Percentiles rank a stretch among this genome's conserved stretches.
Conservation (phyloP, 805 yeast genomes). For the Lipomyces yamanashiensis region DNA sequence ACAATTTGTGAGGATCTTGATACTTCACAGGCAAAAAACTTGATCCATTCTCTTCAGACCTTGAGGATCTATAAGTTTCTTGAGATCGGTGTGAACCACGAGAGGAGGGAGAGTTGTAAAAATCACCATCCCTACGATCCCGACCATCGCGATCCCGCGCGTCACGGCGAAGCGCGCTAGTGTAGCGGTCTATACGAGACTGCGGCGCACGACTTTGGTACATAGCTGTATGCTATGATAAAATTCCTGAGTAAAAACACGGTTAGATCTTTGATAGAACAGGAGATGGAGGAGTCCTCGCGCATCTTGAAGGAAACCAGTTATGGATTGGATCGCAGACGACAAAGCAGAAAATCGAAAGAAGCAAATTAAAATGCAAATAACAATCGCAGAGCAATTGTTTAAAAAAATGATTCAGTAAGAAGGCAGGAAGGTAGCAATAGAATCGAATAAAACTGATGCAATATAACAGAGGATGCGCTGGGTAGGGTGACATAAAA, state of each 20-base stretch:
- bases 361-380: too few relatives aligned
- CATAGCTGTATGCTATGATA: neutral
- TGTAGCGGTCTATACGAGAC: conserved; percentile 17
- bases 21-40: conserved; percentile 6
- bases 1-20: conserved; percentile 27
- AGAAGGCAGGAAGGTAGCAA: neutral
- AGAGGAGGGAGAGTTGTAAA: conserved; percentile 10
- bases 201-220: conserved; percentile 1
- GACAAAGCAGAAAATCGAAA: neutral
- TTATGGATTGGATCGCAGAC: neutral
- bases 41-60: neutral
- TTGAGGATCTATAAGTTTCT: neutral
- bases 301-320: neutral
- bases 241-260: neutral
- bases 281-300: too few relatives aligned
- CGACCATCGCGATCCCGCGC: neutral
- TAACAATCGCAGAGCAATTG: neutral
- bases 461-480: neutral
- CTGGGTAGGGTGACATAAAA: neutral
- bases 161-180: conserved; percentile 3
- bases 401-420: neutral
- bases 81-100: conserved; percentile 11
- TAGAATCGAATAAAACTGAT: neutral
- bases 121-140: conserved; percentile 23
- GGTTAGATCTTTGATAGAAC: neutral